Percentiles rank a stretch among this genome's conserved stretches.
Evolutionary conservation across 2,329 filamentous ascomycete genomes (phyloP).

Genomic region (Penicillium sp.): DNA sequence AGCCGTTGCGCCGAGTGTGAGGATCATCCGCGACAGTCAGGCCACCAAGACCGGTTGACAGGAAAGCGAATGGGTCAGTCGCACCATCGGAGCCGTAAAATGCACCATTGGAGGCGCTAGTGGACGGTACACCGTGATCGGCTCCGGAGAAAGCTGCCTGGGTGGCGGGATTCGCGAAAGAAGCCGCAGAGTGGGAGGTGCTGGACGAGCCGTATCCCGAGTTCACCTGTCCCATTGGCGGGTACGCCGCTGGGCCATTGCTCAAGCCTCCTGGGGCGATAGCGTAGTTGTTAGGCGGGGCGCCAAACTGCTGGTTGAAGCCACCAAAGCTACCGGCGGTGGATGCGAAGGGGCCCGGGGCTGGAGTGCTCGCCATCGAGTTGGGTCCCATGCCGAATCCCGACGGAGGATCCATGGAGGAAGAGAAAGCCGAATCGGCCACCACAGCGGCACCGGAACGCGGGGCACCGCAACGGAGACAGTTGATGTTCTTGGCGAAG

Average conservation of each 20-base stretch:
- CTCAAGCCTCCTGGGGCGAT: slow-evolving; percentile 73
- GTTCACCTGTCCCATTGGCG: slow-evolving; percentile 61
- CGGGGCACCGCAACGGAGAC: slow-evolving; percentile 89
- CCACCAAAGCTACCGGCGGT: slow-evolving; percentile 62
- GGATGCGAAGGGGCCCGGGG: slow-evolving; percentile 68
- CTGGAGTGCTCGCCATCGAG: slow-evolving; percentile 78
- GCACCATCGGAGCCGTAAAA: slow-evolving; percentile 55
- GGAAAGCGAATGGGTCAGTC: slow-evolving; percentile 59
- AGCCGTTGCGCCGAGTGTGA: slow-evolving; percentile 43
- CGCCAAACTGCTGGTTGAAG: slow-evolving; percentile 73
- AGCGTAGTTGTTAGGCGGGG: slow-evolving; percentile 74
- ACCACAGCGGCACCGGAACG: slow-evolving; percentile 90
- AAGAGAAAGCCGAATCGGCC: slow-evolving; percentile 85
- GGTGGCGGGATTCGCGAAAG: slow-evolving; percentile 87
- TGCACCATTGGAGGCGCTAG: slow-evolving; percentile 68
- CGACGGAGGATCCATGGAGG: slow-evolving; percentile 78
- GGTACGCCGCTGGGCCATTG: slow-evolving; percentile 71
- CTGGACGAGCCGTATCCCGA: slow-evolving; percentile 72
- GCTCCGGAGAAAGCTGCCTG: slow-evolving; percentile 92
- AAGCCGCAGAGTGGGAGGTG: slow-evolving; percentile 73
- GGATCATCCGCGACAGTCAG: slow-evolving; percentile 50
- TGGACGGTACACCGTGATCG: slow-evolving; percentile 71
- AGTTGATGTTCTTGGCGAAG: slow-evolving; percentile 98
- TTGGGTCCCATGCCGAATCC: slow-evolving; percentile 79
- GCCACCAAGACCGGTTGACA: slow-evolving; percentile 55